phyloP scores from a whole-genome alignment of 306 rosid species.

The Cucumis hystrix region DNA sequence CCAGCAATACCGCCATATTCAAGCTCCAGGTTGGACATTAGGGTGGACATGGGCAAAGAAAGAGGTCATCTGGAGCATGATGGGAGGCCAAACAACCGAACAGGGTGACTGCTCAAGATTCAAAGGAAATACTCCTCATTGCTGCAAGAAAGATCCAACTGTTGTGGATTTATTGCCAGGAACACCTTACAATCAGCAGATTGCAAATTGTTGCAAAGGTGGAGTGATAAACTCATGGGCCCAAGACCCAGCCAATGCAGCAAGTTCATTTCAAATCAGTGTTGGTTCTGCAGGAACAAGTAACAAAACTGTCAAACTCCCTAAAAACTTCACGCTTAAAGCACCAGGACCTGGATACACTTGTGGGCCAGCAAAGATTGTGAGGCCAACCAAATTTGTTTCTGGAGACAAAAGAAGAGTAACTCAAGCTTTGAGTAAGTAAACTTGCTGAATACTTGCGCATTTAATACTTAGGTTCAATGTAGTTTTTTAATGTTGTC shows the following conservation, averaged over 20 bases:
- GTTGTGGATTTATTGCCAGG: slow-evolving; percentile 90
- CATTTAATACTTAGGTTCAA: neutral
- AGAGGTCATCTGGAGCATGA: slow-evolving; percentile 89
- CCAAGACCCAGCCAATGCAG: slow-evolving; percentile 63
- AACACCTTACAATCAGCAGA: slow-evolving; percentile 89
- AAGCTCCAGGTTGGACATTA: slow-evolving; percentile 79
- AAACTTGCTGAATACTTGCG: neutral
- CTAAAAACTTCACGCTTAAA: slow-evolving; percentile 64
- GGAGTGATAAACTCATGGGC: slow-evolving; percentile 76
- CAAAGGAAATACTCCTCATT: slow-evolving; percentile 71
- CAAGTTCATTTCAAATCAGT: slow-evolving; percentile 80
- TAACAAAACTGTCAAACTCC: slow-evolving; percentile 69
- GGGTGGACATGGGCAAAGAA: slow-evolving; percentile 99
- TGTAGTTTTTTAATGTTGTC: neutral
- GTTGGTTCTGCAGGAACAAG: slow-evolving; percentile 93
- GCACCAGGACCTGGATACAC: slow-evolving; percentile 91
- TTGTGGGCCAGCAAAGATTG: slow-evolving; percentile 70
- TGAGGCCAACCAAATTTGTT: slow-evolving; percentile 43
- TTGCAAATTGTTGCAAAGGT: slow-evolving; percentile 92
- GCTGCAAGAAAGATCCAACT: slow-evolving; percentile 74
- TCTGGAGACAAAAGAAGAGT: slow-evolving; percentile 63
- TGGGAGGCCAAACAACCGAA: slow-evolving; percentile 83
- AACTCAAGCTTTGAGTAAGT: slow-evolving; percentile 93
- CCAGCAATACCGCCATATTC: slow-evolving; percentile 90
- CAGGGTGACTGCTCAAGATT: slow-evolving; percentile 92